Conservation (phyloP, 1,284 basidiomycete genomes). For the Amylostereum areolatum region DNA sequence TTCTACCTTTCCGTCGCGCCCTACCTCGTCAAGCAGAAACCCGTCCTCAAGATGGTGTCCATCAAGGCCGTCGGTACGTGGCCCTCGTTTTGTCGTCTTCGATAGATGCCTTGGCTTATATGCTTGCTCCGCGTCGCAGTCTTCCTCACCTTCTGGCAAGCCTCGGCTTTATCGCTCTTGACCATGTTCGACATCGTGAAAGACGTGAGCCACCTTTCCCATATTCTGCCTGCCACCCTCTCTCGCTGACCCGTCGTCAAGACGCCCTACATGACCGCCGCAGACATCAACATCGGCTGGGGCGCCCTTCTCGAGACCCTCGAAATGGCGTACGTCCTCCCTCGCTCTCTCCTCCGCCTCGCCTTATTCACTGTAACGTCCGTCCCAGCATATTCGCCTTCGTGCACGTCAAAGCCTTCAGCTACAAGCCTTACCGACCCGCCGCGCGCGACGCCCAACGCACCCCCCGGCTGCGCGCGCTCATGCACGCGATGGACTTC, state of each 20-base stretch:
- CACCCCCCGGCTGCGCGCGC: conserved; percentile 46
- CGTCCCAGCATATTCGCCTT: conserved; percentile 55
- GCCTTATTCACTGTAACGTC: conserved; percentile 6
- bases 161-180: conserved; percentile 56
- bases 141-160: conserved; percentile 80
- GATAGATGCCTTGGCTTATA: not conserved
- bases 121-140: too few relatives aligned
- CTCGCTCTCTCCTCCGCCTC: not conserved
- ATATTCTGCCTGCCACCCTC: not conserved
- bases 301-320: conserved; percentile 65
- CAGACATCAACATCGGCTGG: conserved; percentile 71
- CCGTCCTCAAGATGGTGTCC: conserved; percentile 68
- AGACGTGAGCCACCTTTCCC: conserved; percentile 36
- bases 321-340: conserved; percentile 62
- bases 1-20: conserved; percentile 58
- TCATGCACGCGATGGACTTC: conserved; percentile 63
- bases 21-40: conserved; percentile 54
- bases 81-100: not conserved
- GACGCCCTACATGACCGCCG: conserved; percentile 66
- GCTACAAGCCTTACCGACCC: conserved; percentile 57
- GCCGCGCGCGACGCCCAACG: conserved; percentile 25
- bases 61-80: conserved; percentile 65
- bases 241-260: conserved; percentile 17
- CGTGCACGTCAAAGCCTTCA: conserved; percentile 71
- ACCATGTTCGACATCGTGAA: conserved; percentile 60